These are phyloP conservation scores for Neocallimastix lanati DNA, from an alignment of 192 early-diverging fungal genomes.

Conservation along the genomic window DNA sequence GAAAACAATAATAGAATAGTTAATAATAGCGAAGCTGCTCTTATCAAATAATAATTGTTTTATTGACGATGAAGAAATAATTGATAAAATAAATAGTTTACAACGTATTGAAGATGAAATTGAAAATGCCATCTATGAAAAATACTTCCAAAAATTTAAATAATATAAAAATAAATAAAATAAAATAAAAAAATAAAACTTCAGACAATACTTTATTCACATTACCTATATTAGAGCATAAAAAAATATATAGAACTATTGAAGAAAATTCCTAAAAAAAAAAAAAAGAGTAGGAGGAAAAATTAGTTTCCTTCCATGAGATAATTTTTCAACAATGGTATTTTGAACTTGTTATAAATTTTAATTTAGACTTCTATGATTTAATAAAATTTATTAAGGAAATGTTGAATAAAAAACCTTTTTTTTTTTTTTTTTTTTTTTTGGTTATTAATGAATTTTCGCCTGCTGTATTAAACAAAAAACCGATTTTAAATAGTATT, in stretches of 20 bases:
- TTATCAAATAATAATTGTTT: slow-evolving; percentile 3
- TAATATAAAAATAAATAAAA: too few relatives aligned
- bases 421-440: too few relatives aligned
- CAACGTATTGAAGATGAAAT: slow-evolving; percentile 6
- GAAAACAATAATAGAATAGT: background rate
- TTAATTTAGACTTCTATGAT: slow-evolving; percentile 83
- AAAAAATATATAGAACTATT: slow-evolving; percentile 42
- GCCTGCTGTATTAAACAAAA: slow-evolving; percentile 51
- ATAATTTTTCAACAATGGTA: slow-evolving; percentile 68
- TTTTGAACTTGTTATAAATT: slow-evolving; percentile 65
- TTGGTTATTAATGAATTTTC: slow-evolving; percentile 78
- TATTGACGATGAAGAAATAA: background rate
- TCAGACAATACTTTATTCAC: slow-evolving; percentile 76
- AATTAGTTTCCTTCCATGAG: slow-evolving; percentile 29
- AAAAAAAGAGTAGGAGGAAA: slow-evolving; percentile 31
- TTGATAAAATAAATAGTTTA: background rate
- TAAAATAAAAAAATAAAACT: slow-evolving; percentile 31
- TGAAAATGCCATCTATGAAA: slow-evolving; percentile 36
- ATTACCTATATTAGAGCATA: slow-evolving; percentile 52
- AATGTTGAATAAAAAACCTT: slow-evolving; percentile 28
- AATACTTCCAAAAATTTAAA: slow-evolving; percentile 65
- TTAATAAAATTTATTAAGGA: slow-evolving; percentile 51
- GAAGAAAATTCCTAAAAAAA: slow-evolving; percentile 28
- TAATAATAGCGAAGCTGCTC: background rate
- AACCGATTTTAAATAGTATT: slow-evolving; percentile 49